Evolutionary conservation across 495 filamentous ascomycete genomes (phyloP), one percentile per base, ranked within the genome.

Genomic region (Aspergillus leporis): DNA sequence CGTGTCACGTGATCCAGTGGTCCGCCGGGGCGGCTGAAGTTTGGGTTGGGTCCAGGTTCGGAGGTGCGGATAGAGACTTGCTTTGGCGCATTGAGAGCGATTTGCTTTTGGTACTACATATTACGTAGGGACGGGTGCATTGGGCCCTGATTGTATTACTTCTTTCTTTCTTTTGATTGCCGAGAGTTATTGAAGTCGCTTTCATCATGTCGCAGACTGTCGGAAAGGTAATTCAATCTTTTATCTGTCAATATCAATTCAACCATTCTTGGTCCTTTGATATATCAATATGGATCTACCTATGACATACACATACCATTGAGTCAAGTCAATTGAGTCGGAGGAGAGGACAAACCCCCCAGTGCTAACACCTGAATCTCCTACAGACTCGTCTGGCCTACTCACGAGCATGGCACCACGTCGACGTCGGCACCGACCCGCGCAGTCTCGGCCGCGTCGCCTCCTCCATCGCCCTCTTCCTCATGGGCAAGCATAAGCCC

Each of bases 401-500:
- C 83, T 90, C 91, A 49, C 89, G 94, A 52, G 81, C 85, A 75
- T 99, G 94, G 94, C 95, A 99, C 78, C 85, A 89, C 75, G 70
- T 90, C 66, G 85, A 89, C 81, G 82, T 97, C 79, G 77, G 90
- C 78, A 62, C 75, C 18, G 70, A 77, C 59, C 55, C 69, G 38
- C 72, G 73, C 47, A 74, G 75, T 38, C 88, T 98, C 28, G 94
- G 94, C 55, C 92, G 94, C 16, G 82, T 99, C 31, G 94, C 94
- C 53, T 90, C 90, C 48, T 87, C 87, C 56, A 98, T 99, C 74
- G 93, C 94, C 64, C 82, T 89, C 60, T 81, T 89, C 58, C 87
- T 99, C 23, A 98, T 98, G 94, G 94, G 94, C 75, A 99, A 99
- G 82, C 88, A 98, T 83, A 99, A 99, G 76, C 94, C 94, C 14